Conservation (phyloP, 345 rosid species). For the Linum trigynum region DNA sequence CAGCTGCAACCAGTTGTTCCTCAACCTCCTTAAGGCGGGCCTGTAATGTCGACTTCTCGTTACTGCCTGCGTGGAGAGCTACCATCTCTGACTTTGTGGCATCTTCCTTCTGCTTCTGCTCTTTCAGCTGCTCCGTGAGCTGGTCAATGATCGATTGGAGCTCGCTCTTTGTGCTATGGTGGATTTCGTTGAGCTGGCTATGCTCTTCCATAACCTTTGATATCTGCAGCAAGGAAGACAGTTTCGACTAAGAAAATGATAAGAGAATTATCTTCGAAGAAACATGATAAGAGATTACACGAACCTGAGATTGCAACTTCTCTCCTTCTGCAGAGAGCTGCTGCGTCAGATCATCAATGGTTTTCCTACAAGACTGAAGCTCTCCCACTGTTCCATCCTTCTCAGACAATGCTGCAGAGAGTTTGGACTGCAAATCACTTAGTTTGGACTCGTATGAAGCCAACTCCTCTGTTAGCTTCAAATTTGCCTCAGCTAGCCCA, state of each 20-base stretch:
- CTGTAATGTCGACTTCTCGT: constrained; percentile 43
- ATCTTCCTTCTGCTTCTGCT: constrained; percentile 36
- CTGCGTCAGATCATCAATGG: constrained; percentile 48
- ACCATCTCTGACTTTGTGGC: constrained; percentile 36
- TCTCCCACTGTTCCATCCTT: constrained; percentile 54
- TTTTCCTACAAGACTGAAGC: constrained; percentile 52
- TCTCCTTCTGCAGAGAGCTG: constrained; percentile 59
- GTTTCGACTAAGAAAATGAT: constrained; percentile 3
- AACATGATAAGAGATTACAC: constrained; percentile 10
- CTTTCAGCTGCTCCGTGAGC: constrained; percentile 53
- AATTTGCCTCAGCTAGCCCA: constrained; percentile 67
- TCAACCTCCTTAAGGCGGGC: constrained; percentile 52
- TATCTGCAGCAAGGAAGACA: constrained; percentile 35
- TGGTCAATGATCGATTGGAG: constrained; percentile 49
- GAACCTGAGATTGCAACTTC: constrained; percentile 71
- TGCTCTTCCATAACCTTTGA: constrained; percentile 64
- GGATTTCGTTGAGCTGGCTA: constrained; percentile 50
- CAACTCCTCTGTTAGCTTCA: constrained; percentile 63
- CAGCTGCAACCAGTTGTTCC: constrained; percentile 32
- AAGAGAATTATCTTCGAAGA: constrained; percentile 1
- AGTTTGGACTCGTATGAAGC: constrained; percentile 54
- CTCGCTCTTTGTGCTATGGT: constrained; percentile 54
- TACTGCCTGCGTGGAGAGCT: constrained; percentile 36
- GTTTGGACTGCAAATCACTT: constrained; percentile 43
- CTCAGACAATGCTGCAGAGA: constrained; percentile 40